Percentiles rank a stretch among this genome's conserved stretches.
These are phyloP conservation scores for Yamadazyma endophytica DNA, from an alignment of 805 yeast genomes.

Conservation along the genomic window DNA sequence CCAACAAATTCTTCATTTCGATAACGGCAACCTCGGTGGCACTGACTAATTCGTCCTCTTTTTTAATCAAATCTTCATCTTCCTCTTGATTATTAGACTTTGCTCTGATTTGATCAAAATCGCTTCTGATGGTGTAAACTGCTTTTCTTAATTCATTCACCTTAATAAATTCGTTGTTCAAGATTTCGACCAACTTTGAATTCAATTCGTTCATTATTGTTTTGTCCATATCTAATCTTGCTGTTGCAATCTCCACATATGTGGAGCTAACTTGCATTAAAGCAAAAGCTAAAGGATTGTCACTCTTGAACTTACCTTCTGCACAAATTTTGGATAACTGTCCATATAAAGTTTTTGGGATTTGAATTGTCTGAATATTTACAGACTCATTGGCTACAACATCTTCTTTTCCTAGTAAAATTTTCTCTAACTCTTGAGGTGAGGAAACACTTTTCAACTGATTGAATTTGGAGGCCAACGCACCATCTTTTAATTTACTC, in stretches of 20 bases:
- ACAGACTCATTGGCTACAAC: conserved; percentile 9
- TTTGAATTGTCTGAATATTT: conserved; percentile 28
- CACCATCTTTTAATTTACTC: conserved; percentile 56
- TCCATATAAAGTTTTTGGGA: conserved; percentile 73
- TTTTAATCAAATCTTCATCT: conserved; percentile 47
- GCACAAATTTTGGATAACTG: conserved; percentile 58
- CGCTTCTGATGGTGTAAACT: conserved; percentile 66
- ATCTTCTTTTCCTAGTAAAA: conserved; percentile 36
- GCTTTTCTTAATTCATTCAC: conserved; percentile 59
- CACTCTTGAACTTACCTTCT: conserved; percentile 37
- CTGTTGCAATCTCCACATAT: conserved; percentile 61
- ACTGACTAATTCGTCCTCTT: conserved; percentile 76
- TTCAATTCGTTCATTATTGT: conserved; percentile 58
- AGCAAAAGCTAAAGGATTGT: conserved; percentile 49
- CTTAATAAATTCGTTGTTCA: conserved; percentile 57
- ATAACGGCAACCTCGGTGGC: conserved; percentile 78
- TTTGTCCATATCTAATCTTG: conserved; percentile 67
- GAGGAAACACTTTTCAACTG: conserved; percentile 61
- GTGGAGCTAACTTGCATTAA: conserved; percentile 52
- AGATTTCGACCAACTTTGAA: conserved; percentile 45
- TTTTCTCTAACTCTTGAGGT: conserved; percentile 63
- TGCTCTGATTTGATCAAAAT: conserved; percentile 66
- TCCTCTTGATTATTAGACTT: conserved; percentile 26
- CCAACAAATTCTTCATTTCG: conserved; percentile 68
- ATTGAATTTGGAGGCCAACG: conserved; percentile 50